A percentile compares a stretch with the other conserved stretches of the same genome.
phyloP scores from a whole-genome alignment of 208 protist genomes.

The Trypanosoma grayi region DNA sequence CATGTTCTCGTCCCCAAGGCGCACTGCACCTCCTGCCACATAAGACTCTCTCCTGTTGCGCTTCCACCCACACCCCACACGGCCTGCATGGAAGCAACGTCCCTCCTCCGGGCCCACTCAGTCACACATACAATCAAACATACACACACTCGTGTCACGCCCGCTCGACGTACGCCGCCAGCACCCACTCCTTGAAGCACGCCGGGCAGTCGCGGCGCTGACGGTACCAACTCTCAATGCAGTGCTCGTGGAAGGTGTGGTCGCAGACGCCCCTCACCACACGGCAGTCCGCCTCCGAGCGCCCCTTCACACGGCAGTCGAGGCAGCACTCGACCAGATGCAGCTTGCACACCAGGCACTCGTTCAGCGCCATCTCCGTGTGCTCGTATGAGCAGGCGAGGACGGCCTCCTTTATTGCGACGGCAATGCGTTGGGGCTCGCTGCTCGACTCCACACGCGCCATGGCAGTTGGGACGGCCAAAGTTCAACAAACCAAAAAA shows the following conservation, averaged over 20 bases:
- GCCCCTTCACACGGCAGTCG: neutral
- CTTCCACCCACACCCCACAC: too few relatives aligned
- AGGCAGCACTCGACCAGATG: conserved; percentile 20
- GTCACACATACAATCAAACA: too few relatives aligned
- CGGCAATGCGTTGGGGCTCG: neutral
- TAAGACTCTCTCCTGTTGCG: too few relatives aligned
- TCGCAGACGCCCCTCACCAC: conserved; percentile 48
- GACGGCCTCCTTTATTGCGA: conserved; percentile 16
- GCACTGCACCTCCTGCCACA: too few relatives aligned
- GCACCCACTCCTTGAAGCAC: conserved; percentile 52
- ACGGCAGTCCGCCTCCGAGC: conserved; percentile 9
- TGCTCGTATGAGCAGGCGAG: conserved; percentile 22
- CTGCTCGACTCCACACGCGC: neutral
- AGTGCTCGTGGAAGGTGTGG: conserved; percentile 77
- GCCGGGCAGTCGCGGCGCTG: conserved; percentile 53
- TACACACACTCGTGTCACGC: too few relatives aligned
- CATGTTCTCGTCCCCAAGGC: too few relatives aligned
- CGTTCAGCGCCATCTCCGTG: conserved; percentile 6
- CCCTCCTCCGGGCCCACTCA: too few relatives aligned
- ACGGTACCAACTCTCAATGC: conserved; percentile 53
- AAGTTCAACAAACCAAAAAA: neutral
- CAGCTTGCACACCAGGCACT: conserved; percentile 27
- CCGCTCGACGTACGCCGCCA: conserved; percentile 13
- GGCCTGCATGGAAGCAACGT: too few relatives aligned
- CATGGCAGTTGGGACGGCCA: conserved; percentile 2